phyloP scores from a whole-genome alignment of 306 rosid genomes.

The Vigna trinervia region DNA sequence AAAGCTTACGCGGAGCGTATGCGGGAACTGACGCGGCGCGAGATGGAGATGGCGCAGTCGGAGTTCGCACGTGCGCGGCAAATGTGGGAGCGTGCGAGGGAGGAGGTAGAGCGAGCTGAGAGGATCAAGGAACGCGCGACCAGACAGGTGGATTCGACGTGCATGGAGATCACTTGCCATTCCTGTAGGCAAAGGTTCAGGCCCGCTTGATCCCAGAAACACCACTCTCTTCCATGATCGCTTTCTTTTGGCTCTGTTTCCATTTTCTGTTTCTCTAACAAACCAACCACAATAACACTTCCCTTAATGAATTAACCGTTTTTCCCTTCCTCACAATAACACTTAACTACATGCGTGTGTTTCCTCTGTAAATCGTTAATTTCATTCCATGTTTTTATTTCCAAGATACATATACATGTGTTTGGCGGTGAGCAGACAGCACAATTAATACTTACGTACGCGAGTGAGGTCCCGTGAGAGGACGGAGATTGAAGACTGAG shows the following conservation, averaged over 20 bases:
- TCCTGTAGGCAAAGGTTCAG: slow-evolving; percentile 93
- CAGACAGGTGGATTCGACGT: slow-evolving; percentile 63
- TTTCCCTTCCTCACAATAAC: neutral
- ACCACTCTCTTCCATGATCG: neutral
- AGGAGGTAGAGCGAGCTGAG: slow-evolving; percentile 85
- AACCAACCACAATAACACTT: slow-evolving; percentile 13
- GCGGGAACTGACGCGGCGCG: slow-evolving; percentile 82
- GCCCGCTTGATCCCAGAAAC: slow-evolving; percentile 43
- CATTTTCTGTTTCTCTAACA: slow-evolving; percentile 21
- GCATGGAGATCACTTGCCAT: slow-evolving; percentile 99
- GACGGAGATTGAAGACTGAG: neutral
- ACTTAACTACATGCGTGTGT: too few relatives aligned
- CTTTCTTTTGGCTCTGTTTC: neutral
- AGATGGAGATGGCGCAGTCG: slow-evolving; percentile 94
- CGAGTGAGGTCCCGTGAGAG: neutral
- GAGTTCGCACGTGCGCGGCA: slow-evolving; percentile 90
- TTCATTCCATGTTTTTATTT: slow-evolving; percentile 13
- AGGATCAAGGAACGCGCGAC: slow-evolving; percentile 81
- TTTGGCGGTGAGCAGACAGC: neutral
- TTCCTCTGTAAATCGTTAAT: slow-evolving; percentile 10
- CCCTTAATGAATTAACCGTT: neutral
- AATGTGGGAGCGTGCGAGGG: slow-evolving; percentile 95
- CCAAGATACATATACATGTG: neutral
- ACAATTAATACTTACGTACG: slow-evolving; percentile 13
- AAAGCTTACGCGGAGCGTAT: slow-evolving; percentile 92